phyloP scores from a whole-genome alignment of 2,329 filamentous ascomycete species.

The Fusarium sp. region DNA sequence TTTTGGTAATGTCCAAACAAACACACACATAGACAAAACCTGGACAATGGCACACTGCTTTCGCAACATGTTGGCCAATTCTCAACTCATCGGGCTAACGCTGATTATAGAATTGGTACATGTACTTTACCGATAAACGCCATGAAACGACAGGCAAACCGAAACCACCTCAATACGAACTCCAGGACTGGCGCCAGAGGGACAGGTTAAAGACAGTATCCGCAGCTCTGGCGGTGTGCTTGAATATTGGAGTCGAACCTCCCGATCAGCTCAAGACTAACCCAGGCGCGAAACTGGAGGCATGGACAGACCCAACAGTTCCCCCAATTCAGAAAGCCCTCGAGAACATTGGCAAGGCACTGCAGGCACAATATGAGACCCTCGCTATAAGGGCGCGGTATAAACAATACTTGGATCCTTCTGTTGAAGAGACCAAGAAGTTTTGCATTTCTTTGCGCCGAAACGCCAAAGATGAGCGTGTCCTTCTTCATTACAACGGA shows the following conservation, averaged over 20 bases:
- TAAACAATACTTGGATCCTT: constrained; percentile 96
- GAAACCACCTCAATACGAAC: constrained; percentile 71
- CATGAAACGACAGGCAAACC: constrained; percentile 95
- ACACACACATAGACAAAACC: not conserved
- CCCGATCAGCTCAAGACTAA: constrained; percentile 97
- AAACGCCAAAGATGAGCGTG: constrained; percentile 94
- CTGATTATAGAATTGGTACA: constrained; percentile 86
- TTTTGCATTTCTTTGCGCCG: constrained; percentile 90
- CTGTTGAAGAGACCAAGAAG: constrained; percentile 96
- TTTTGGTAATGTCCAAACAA: not conserved
- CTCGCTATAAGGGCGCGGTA: constrained; percentile 95
- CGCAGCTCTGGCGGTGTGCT: constrained; percentile 90
- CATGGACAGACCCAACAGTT: constrained; percentile 92
- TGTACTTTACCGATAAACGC: constrained; percentile 99
- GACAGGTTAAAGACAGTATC: constrained; percentile 97
- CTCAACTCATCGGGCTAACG: constrained; percentile 24
- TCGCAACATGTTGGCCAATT: not conserved
- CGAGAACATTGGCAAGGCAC: constrained; percentile 92
- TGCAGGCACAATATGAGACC: constrained; percentile 97
- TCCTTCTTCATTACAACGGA: constrained; percentile 98
- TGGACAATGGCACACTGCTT: not conserved
- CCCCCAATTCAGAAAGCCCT: constrained; percentile 85
- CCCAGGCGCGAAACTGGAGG: constrained; percentile 92
- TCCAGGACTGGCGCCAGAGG: constrained; percentile 97
- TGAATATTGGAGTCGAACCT: constrained; percentile 97